Evolutionary conservation across 345 rosid genomes (phyloP).

Genomic region (Lenwebbia sp.): DNA sequence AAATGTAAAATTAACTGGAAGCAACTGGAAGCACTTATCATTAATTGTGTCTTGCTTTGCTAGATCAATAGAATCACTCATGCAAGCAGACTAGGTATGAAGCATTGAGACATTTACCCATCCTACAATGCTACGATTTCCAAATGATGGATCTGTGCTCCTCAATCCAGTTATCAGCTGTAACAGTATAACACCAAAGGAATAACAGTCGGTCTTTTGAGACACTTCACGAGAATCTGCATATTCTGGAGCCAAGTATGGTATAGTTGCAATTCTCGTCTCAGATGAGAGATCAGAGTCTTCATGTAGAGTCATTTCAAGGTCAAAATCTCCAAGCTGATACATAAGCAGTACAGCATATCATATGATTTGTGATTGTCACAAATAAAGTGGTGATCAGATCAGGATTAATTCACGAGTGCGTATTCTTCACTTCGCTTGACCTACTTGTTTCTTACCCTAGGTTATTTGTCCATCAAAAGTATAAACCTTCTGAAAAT

Average conservation of each 20-base stretch:
- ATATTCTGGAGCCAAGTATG: conserved; percentile 56
- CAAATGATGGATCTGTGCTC: conserved; percentile 44
- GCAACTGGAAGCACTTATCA: not conserved
- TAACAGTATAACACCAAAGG: conserved; percentile 50
- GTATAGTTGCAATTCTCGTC: conserved; percentile 39
- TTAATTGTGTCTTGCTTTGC: not conserved
- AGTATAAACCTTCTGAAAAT: not conserved
- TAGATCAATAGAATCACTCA: not conserved
- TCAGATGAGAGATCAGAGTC: conserved; percentile 38
- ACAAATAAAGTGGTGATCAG: not conserved
- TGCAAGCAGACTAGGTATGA: not conserved
- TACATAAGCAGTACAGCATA: not conserved
- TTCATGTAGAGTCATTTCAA: conserved; percentile 33
- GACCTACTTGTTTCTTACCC: not conserved
- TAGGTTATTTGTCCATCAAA: not conserved
- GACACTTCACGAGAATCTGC: conserved; percentile 49
- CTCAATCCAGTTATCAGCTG: conserved; percentile 52
- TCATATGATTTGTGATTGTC: not conserved
- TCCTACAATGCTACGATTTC: conserved; percentile 52
- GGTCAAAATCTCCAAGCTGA: conserved; percentile 62
- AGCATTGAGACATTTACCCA: conserved; percentile 28
- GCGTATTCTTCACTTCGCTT: not conserved
- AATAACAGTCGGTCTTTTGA: conserved; percentile 50
- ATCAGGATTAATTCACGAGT: not conserved
- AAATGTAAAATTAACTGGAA: not conserved